These are phyloP conservation scores for Candida neerlandica DNA, from an alignment of 1,139 yeast species.

Conservation along the genomic window DNA sequence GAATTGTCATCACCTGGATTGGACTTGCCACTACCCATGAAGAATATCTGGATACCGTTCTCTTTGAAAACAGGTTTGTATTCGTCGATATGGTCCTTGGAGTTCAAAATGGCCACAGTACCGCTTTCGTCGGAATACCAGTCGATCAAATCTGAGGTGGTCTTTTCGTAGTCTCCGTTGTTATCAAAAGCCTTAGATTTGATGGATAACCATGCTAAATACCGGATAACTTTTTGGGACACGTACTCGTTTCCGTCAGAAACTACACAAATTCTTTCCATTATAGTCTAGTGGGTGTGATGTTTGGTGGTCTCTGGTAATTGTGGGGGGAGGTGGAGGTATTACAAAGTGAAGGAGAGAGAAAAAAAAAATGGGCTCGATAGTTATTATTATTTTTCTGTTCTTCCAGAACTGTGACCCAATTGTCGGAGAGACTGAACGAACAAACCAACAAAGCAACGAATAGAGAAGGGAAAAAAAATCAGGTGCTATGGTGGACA, in stretches of 20 bases:
- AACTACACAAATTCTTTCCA: slow-evolving; percentile 63
- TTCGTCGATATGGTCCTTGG: slow-evolving; percentile 75
- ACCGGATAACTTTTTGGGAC: slow-evolving; percentile 83
- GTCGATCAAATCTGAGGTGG: slow-evolving; percentile 79
- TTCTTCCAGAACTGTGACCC: too few relatives aligned
- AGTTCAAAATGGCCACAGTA: slow-evolving; percentile 90
- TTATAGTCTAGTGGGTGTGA: neutral
- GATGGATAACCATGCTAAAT: slow-evolving; percentile 88
- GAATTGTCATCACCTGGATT: slow-evolving; percentile 25
- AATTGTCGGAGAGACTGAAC: too few relatives aligned
- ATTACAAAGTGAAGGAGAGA: neutral
- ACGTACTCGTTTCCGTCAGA: slow-evolving; percentile 72
- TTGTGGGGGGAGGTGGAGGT: neutral
- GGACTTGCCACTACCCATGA: slow-evolving; percentile 85
- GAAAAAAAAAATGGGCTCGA: neutral
- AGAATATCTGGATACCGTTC: slow-evolving; percentile 79
- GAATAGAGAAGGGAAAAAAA: too few relatives aligned
- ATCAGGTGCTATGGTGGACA: too few relatives aligned
- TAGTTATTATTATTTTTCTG: too few relatives aligned
- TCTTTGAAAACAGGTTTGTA: slow-evolving; percentile 65
- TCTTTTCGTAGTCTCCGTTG: slow-evolving; percentile 26
- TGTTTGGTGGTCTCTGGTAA: neutral
- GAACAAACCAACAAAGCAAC: too few relatives aligned
- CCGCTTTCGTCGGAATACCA: slow-evolving; percentile 87
- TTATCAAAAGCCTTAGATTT: slow-evolving; percentile 76